Conservation (phyloP, 2,329 filamentous ascomycete genomes). For the Calonectria ilicicola region DNA sequence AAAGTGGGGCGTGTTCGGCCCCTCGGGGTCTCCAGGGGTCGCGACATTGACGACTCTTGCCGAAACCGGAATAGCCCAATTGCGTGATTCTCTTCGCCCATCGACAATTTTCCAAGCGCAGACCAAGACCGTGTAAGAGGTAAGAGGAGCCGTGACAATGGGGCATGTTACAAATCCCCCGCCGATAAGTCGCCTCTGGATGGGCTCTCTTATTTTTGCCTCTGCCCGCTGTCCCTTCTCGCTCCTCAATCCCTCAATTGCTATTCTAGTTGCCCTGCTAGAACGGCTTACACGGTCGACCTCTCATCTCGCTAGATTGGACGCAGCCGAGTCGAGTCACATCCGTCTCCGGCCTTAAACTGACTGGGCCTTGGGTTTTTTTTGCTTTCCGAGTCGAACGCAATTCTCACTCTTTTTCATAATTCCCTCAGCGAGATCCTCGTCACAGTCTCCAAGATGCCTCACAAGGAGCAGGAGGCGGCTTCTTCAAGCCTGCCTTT, state of each 20-base stretch:
- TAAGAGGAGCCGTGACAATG: slow-evolving; percentile 33
- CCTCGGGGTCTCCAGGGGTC: slow-evolving; percentile 41
- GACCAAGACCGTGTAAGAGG: slow-evolving; percentile 24
- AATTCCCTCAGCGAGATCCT: slow-evolving; percentile 10
- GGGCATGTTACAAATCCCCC: slow-evolving; percentile 41
- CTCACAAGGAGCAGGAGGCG: slow-evolving; percentile 53
- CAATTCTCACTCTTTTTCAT: neutral
- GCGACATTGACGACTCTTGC: slow-evolving; percentile 45
- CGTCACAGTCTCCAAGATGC: slow-evolving; percentile 38
- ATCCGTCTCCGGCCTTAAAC: slow-evolving; percentile 5
- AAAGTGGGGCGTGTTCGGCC: slow-evolving; percentile 28
- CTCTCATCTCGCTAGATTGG: slow-evolving; percentile 8
- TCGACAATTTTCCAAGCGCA: slow-evolving; percentile 51
- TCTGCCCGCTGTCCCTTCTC: slow-evolving; percentile 6
- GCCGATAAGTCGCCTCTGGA: slow-evolving; percentile 38
- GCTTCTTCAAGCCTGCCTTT: slow-evolving; percentile 67
- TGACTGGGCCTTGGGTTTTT: slow-evolving; percentile 23
- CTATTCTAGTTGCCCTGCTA: slow-evolving; percentile 29
- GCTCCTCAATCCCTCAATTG: slow-evolving; percentile 23
- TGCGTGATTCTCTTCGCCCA: slow-evolving; percentile 54
- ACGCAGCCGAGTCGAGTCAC: slow-evolving; percentile 1
- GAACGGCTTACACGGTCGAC: slow-evolving; percentile 29
- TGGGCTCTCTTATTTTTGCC: slow-evolving; percentile 29
- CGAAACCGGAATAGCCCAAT: slow-evolving; percentile 48
- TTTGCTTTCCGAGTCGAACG: slow-evolving; percentile 23